These are phyloP conservation scores for Scedosporium aurantiacum DNA, from an alignment of 2,329 filamentous ascomycete species.

Conservation along the genomic window DNA sequence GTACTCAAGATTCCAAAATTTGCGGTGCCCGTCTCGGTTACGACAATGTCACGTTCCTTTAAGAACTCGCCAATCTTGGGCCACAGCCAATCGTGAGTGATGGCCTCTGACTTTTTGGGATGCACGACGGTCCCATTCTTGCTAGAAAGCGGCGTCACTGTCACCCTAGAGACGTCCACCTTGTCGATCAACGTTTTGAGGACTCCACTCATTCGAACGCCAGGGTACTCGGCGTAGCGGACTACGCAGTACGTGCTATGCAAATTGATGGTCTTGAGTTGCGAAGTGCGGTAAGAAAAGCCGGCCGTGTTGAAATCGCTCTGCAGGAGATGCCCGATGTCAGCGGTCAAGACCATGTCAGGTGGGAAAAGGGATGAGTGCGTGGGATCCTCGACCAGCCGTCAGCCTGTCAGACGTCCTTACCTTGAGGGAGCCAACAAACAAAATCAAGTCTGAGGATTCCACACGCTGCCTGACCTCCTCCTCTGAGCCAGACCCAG, in stretches of 20 bases:
- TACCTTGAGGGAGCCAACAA: conserved; percentile 52
- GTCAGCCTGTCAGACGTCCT: background rate
- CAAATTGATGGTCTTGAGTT: conserved; percentile 71
- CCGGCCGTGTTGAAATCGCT: conserved; percentile 75
- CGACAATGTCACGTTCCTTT: conserved; percentile 59
- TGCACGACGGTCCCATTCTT: background rate
- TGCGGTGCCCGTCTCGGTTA: conserved; percentile 80
- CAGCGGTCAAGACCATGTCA: too few species aligned
- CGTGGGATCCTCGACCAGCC: background rate
- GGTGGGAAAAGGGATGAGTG: background rate
- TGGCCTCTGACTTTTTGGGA: conserved; percentile 21
- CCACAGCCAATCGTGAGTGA: conserved; percentile 70
- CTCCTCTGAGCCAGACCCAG: conserved; percentile 61
- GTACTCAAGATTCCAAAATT: conserved; percentile 87
- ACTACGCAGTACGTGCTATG: conserved; percentile 65
- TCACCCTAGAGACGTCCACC: conserved; percentile 41
- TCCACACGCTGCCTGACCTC: conserved; percentile 55
- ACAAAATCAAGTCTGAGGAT: conserved; percentile 58
- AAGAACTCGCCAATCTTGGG: conserved; percentile 64
- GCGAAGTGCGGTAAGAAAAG: conserved; percentile 68
- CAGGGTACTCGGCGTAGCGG: conserved; percentile 67
- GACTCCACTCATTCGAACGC: conserved; percentile 67
- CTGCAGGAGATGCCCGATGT: conserved; percentile 20
- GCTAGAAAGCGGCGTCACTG: conserved; percentile 26
- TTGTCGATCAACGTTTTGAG: conserved; percentile 57